Conservation (phyloP, 225 moss, liverwort and hornwort genomes). For the Lunularia cruciata region DNA sequence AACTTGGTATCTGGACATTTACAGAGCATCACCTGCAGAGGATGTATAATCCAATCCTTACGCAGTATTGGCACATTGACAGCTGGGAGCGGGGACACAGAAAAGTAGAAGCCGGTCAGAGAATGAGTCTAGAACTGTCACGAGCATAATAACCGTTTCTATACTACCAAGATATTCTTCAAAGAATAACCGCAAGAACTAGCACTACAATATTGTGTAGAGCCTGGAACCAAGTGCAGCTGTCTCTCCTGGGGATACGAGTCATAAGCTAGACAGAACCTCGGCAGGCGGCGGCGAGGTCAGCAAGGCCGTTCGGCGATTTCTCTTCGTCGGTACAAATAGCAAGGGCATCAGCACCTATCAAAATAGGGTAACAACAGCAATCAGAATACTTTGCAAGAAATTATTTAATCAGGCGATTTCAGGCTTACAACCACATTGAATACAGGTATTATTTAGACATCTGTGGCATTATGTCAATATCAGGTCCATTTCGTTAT, state of each 20-base stretch:
- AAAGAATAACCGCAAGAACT: too few relatives aligned
- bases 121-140: background rate
- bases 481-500: too few relatives aligned
- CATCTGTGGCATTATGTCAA: too few relatives aligned
- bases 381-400: too few relatives aligned
- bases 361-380: conserved; percentile 4
- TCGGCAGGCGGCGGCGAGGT: conserved; percentile 76
- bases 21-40: conserved; percentile 63
- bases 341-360: conserved; percentile 79
- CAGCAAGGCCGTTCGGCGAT: conserved; percentile 73
- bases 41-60: conserved; percentile 98
- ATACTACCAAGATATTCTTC: too few relatives aligned
- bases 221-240: background rate
- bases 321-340: conserved; percentile 85
- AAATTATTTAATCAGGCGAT: too few relatives aligned
- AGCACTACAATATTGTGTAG: too few relatives aligned
- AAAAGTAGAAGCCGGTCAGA: conserved; percentile 14
- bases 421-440: too few relatives aligned
- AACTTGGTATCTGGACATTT: too few relatives aligned
- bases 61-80: conserved; percentile 76
- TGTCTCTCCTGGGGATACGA: conserved; percentile 19
- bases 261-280: conserved; percentile 35
- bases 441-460: too few relatives aligned
- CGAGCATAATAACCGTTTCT: background rate
- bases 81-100: conserved; percentile 44